These are phyloP conservation scores for Tephrocybe sp. DNA, from an alignment of 768 basidiomycete genomes.

Conservation along the genomic window DNA sequence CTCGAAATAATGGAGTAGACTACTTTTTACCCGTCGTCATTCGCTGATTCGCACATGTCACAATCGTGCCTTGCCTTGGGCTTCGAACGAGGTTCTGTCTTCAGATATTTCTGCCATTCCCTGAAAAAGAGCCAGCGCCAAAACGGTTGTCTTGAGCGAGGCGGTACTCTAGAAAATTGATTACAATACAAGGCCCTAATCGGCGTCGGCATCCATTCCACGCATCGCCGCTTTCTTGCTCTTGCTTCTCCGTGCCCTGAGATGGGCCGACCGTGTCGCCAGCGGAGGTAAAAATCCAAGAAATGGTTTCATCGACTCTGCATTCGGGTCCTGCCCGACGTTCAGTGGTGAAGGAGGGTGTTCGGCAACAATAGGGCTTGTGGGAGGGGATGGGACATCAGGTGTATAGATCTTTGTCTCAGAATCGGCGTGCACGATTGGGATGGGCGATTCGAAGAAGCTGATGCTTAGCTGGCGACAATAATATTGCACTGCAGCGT, in stretches of 20 bases:
- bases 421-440: slow-evolving; percentile 49
- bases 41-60: no score
- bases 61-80: no score
- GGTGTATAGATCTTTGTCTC: slow-evolving; percentile 24
- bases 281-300: slow-evolving; percentile 51
- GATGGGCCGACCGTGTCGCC: slow-evolving; percentile 30
- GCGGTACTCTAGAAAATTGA: no score
- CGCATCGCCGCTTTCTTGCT: slow-evolving; percentile 40
- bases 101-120: no score
- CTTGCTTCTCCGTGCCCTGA: slow-evolving; percentile 41
- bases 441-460: slow-evolving; percentile 59
- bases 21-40: no score
- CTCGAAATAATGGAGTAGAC: no score
- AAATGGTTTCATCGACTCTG: slow-evolving; percentile 33
- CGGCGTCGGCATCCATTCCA: slow-evolving; percentile 28
- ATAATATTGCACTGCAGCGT: slow-evolving; percentile 75
- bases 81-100: no score
- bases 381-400: slow-evolving; percentile 7
- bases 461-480: slow-evolving; percentile 68
- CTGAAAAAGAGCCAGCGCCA: neutral
- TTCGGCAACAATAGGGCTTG: slow-evolving; percentile 15
- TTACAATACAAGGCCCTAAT: neutral
- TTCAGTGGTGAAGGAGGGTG: slow-evolving; percentile 13
- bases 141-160: neutral
- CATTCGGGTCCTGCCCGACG: slow-evolving; percentile 26